Conservation (phyloP, 176 grass and related monocot genomes). For the Eleusine indica region DNA sequence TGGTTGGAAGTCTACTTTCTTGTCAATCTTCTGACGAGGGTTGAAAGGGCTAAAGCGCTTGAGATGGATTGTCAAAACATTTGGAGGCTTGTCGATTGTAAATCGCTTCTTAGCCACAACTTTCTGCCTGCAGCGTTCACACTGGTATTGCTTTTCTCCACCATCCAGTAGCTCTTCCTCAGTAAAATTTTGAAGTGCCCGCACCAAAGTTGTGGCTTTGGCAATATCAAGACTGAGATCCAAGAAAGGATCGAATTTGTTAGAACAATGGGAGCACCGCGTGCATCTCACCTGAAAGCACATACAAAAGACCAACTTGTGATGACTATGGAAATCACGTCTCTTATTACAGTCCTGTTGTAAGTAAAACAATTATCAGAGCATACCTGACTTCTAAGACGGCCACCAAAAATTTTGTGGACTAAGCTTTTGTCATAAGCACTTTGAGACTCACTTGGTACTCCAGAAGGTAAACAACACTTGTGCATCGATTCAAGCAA, state of each 20-base stretch:
- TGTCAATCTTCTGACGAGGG: slow-evolving; percentile 90
- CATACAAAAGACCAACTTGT: background rate
- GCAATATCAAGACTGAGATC: slow-evolving; percentile 98
- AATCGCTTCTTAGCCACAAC: slow-evolving; percentile 85
- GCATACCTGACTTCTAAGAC: slow-evolving; percentile 86
- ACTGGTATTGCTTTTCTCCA: slow-evolving; percentile 82
- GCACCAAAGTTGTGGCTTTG: slow-evolving; percentile 72
- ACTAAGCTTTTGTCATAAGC: slow-evolving; percentile 98
- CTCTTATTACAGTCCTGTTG: background rate
- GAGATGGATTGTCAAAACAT: slow-evolving; percentile 90
- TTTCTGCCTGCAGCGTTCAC: slow-evolving; percentile 90
- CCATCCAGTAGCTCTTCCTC: slow-evolving; percentile 82
- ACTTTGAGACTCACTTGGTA: slow-evolving; percentile 76
- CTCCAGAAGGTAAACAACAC: slow-evolving; percentile 92
- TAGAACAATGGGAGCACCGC: slow-evolving; percentile 79
- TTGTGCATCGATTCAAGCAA: slow-evolving; percentile 98
- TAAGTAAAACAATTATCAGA: slow-evolving; percentile 28
- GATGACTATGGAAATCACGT: slow-evolving; percentile 26
- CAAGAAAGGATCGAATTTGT: slow-evolving; percentile 93
- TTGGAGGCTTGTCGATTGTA: slow-evolving; percentile 78
- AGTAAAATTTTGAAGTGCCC: slow-evolving; percentile 81
- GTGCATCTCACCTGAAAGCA: slow-evolving; percentile 92
- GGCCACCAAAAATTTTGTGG: slow-evolving; percentile 95
- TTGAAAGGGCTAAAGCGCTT: slow-evolving; percentile 90
- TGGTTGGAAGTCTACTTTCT: slow-evolving; percentile 80